phyloP scores from a whole-genome alignment of 768 basidiomycete species.

The Suillus bovinus region DNA sequence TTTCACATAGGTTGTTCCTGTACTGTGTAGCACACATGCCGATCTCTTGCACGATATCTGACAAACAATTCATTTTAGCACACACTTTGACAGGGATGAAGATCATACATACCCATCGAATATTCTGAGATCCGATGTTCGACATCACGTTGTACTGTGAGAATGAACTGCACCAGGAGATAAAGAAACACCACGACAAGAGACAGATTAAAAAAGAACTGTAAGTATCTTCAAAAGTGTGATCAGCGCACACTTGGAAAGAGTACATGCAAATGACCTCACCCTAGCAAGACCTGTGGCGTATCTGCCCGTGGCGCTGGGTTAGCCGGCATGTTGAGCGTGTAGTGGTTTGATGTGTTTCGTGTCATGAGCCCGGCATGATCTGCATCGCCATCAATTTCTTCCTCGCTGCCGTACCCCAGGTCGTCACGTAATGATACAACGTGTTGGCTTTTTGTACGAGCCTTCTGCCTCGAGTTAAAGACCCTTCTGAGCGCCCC shows the following conservation, averaged over 20 bases:
- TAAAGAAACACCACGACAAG: conserved; percentile 84
- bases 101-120: conserved; percentile 76
- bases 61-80: conserved; percentile 19
- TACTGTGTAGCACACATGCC: conserved; percentile 79
- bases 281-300: conserved; percentile 89
- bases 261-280: conserved; percentile 29
- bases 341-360: conserved; percentile 78
- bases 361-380: conserved; percentile 41
- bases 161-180: conserved; percentile 80
- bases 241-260: conserved; percentile 9
- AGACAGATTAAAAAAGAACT: conserved; percentile 91
- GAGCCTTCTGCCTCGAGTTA: conserved; percentile 56
- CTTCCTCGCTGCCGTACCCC: conserved; percentile 43
- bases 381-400: conserved; percentile 49
- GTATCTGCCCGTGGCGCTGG: conserved; percentile 56
- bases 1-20: conserved; percentile 80
- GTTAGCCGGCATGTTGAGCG: conserved; percentile 73
- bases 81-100: conserved; percentile 14
- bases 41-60: conserved; percentile 93
- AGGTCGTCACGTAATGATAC: conserved; percentile 27
- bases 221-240: conserved; percentile 67
- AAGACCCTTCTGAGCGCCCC: conserved; percentile 69
- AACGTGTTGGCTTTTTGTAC: conserved; percentile 27
- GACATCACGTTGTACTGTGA: conserved; percentile 90
- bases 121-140: conserved; percentile 84